Conservation (phyloP, 2,329 filamentous ascomycete species). For the Talaromyces sp. region DNA sequence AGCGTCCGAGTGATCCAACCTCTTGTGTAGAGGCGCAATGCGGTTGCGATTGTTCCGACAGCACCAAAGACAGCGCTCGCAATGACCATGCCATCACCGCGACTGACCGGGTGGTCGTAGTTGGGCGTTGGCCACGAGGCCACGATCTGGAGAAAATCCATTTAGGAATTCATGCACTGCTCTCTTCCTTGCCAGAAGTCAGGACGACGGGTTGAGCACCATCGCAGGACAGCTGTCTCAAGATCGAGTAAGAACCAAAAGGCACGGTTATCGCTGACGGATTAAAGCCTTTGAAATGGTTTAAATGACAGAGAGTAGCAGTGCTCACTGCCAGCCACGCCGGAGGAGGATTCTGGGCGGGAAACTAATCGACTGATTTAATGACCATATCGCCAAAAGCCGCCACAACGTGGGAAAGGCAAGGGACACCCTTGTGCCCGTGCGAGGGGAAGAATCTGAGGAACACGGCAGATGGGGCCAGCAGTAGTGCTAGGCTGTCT, state of each 20-base stretch:
- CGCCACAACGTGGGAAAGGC: not conserved
- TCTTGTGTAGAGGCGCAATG: constrained; percentile 45
- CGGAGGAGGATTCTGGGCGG: not conserved
- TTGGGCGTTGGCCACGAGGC: constrained; percentile 44
- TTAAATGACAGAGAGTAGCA: not conserved
- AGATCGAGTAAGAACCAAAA: not conserved
- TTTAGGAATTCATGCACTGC: not conserved
- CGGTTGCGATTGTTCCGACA: constrained; percentile 37
- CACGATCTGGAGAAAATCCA: constrained; percentile 3
- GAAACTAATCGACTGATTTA: not conserved
- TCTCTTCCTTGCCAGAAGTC: not conserved
- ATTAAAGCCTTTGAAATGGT: not conserved
- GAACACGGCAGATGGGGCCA: not conserved
- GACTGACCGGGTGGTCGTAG: constrained; percentile 42
- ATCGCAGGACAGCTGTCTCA: not conserved
- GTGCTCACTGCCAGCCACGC: not conserved
- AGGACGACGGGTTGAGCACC: not conserved
- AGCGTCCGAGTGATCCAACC: constrained; percentile 41
- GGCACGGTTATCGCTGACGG: not conserved
- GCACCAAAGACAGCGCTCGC: constrained; percentile 36
- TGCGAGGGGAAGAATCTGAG: not conserved
- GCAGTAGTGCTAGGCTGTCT: not conserved
- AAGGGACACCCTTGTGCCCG: not conserved
- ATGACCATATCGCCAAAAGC: not conserved
- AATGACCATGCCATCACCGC: constrained; percentile 42